Conservation (phyloP, 106 monocot species). For the Apostasia shenzhenica region DNA sequence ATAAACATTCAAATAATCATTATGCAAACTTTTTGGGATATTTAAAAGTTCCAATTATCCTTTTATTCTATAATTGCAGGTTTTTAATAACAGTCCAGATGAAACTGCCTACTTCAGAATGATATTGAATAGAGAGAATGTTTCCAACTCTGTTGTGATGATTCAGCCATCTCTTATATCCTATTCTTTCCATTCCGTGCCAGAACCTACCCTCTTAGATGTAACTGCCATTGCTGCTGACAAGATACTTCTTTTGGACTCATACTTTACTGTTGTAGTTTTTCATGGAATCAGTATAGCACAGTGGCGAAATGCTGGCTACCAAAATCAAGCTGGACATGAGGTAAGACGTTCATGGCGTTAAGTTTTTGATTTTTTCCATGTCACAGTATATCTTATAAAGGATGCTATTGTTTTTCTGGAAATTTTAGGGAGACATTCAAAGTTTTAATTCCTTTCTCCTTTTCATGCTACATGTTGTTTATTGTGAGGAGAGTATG, state of each 20-base stretch:
- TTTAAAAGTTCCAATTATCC: slow-evolving; percentile 2
- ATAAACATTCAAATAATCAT: background rate
- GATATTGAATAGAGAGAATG: slow-evolving; percentile 82
- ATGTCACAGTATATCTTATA: too few species aligned
- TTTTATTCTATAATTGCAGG: slow-evolving; percentile 29
- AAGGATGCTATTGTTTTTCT: too few species aligned
- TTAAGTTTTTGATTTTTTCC: background rate
- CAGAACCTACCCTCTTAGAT: slow-evolving; percentile 81
- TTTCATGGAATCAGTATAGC: slow-evolving; percentile 92
- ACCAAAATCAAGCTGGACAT: slow-evolving; percentile 83
- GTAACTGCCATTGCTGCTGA: slow-evolving; percentile 84
- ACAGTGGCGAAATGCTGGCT: slow-evolving; percentile 94
- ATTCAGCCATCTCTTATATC: slow-evolving; percentile 91
- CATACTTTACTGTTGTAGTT: slow-evolving; percentile 87
- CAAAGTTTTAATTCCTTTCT: too few species aligned
- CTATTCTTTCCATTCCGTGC: slow-evolving; percentile 75
- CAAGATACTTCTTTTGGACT: slow-evolving; percentile 78
- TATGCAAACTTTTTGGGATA: background rate
- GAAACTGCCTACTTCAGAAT: slow-evolving; percentile 97
- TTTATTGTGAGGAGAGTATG: too few species aligned
- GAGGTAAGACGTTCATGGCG: slow-evolving; percentile 33
- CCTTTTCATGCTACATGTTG: too few species aligned
- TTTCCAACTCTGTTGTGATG: slow-evolving; percentile 90
- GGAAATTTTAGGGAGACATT: too few species aligned
- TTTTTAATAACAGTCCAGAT: slow-evolving; percentile 92